Evolutionary conservation across 176 grass and related monocot species (phyloP), one percentile per base, ranked within the genome.

Genomic region (Echinochloa phyllopogon): DNA sequence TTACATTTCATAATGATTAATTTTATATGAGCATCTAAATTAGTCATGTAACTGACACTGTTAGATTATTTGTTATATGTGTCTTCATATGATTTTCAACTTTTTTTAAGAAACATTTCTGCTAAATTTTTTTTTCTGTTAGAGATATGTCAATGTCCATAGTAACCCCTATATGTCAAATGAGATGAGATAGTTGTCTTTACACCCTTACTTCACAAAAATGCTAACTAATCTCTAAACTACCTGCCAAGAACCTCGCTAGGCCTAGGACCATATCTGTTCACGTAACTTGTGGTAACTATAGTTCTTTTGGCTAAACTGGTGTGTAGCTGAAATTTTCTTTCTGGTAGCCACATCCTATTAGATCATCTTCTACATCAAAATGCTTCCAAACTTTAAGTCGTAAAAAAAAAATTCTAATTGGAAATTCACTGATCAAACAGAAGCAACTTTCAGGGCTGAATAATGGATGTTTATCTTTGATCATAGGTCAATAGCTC

Each of bases 401-500:
- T 80, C 10, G 38, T 23, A 0, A 67, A 66, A 39, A 36, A 0
- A n/a, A n/a, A n/a, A n/a, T 39, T 66, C 11, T 40, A 41, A 53
- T 40, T 53, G 36, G 4, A 80, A 68, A 53, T 76, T 75, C 72
- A 51, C 60, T 50, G 27, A 55, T 8, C 45, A 52, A 80, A 52
- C 33, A 14, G 10, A n/a, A 42, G 4, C 20, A 23, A 10, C 21
- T 69, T 42, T 27, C 7, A 69, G 36, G 21, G 29, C 69, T 78
- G 52, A 82, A 52, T 18, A 50, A 43, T 33, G 8, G 13, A 51
- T 85, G 45, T 47, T 79, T 83, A 55, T 67, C 51, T 79, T 86
- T 80, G 1, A 17, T 76, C 82, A 39, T 45, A 94, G 92, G 89
- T 94, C 63, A 89, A 80, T 83, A 72, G 65, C 62, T 63, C 89